These are phyloP conservation scores for Pseudopediastrum boryanum DNA, from an alignment of 139 green algal genomes.

Conservation along the genomic window DNA sequence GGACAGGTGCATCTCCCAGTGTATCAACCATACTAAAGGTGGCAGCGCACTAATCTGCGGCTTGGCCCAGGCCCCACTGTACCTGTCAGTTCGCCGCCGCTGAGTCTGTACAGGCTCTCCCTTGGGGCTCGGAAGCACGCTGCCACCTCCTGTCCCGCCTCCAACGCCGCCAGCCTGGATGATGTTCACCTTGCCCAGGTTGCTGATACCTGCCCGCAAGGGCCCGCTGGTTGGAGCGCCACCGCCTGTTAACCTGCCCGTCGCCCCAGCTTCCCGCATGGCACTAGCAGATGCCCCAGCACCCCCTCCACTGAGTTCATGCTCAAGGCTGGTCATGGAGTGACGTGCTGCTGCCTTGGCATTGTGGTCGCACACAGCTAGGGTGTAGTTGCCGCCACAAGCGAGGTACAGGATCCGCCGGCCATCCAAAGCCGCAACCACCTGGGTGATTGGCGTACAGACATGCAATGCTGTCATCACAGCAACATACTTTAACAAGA, in stretches of 20 bases:
- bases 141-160: too few relatives aligned
- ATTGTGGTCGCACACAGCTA: constrained; percentile 74
- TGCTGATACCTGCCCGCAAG: neutral
- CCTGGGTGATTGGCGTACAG: neutral
- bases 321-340: neutral
- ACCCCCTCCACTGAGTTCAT: neutral
- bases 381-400: constrained; percentile 63
- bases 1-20: too few relatives aligned
- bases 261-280: neutral
- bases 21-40: too few relatives aligned
- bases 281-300: neutral
- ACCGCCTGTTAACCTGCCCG: neutral
- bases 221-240: neutral
- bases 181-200: neutral
- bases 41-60: too few relatives aligned
- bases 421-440: constrained; percentile 23
- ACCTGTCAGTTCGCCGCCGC: too few relatives aligned
- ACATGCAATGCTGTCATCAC: neutral
- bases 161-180: too few relatives aligned
- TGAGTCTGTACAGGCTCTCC: too few relatives aligned
- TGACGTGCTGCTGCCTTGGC: constrained; percentile 32
- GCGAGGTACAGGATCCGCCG: constrained; percentile 62
- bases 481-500: too few relatives aligned
- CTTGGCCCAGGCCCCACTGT: too few relatives aligned
- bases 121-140: too few relatives aligned